Base-by-base conservation (phyloP, 1,284 basidiomycete genomes). In the Rhodotorula sp. region DNA sequence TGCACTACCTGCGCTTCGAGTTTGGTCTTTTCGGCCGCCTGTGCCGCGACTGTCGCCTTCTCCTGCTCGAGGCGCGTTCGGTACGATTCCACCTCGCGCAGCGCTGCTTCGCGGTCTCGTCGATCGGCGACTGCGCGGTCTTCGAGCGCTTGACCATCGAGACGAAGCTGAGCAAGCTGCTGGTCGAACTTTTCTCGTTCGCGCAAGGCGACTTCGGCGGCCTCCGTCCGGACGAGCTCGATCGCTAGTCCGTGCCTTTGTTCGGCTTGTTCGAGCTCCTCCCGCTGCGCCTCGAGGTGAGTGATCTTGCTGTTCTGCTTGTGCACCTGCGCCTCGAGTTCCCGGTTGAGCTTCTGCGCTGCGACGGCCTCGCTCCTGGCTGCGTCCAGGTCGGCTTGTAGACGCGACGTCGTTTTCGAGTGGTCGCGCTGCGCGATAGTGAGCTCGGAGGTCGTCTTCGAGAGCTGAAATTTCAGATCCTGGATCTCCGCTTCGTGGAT, bases 91-190 rank as follows among this genome's bases (percentile, higher is more conserved):
- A 90, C 81, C 76, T 93, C 90, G 12, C 89, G 87, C 67, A 88
- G 86, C 74, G 89, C 87, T 16, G 88, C 85, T 10, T 87, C 87
- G 78, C 91, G 88, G 72, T 94, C 92, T 50, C 91, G 86, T 80
- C 95, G 90, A 60, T 92, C 85, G 74, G 91, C 87, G 7, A 95
- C 84, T 8, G 92, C 86, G 0, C 89, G 87, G 78, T 97, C 94
- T 80, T 97, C 94, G 67, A 93, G 90, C 71, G 90, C 89, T 69
- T 90, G 87, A 73, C 90, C 90, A 78, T 91, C 91, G 49, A 86
- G 84, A 77, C 91, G 88, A 10, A 91, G 87, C 21, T 86, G 83
- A 0, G 85, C 81, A 34, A 97, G 82, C 78, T 93, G 89, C 64
- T 89, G 88, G 76, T 95, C 92, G 60, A 93, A 83, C 50, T 82